Percentiles rank a stretch among this genome's conserved stretches.
phyloP scores from a whole-genome alignment of 768 basidiomycete species.

The Suillus subluteus region DNA sequence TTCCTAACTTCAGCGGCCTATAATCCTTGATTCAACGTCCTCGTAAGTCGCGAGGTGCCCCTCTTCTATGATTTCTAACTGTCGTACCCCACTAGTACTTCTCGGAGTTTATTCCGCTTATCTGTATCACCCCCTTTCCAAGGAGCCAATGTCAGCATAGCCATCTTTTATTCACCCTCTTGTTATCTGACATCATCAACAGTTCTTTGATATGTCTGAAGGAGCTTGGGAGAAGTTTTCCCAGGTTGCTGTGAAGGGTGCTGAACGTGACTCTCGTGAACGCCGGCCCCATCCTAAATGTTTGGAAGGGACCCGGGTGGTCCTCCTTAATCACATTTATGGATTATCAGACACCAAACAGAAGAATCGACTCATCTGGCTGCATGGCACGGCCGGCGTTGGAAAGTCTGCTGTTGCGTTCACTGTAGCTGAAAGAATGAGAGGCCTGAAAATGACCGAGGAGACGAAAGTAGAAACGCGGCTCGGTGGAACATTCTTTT shows the following conservation, averaged over 20 bases:
- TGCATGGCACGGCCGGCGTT: background rate
- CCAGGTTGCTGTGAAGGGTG: background rate
- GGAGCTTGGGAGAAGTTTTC: background rate
- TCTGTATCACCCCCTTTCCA: background rate
- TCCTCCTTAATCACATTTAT: background rate
- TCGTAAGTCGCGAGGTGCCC: background rate
- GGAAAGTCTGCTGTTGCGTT: conserved; percentile 1
- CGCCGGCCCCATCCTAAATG: background rate
- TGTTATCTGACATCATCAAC: background rate
- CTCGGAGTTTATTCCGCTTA: background rate
- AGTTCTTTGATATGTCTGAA: background rate
- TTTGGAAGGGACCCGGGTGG: background rate
- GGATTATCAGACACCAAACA: background rate
- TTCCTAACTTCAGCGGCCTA: background rate
- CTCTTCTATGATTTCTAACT: background rate
- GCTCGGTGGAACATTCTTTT: background rate
- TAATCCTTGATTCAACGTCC: background rate
- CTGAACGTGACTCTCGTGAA: background rate
- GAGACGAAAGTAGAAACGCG: background rate
- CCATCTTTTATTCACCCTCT: background rate
- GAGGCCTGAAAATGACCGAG: background rate
- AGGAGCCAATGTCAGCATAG: background rate
- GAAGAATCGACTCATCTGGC: background rate
- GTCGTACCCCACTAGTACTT: background rate
- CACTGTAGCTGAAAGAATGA: conserved; percentile 2